These are phyloP conservation scores for Ceratobasidium papillatum DNA, from an alignment of 1,284 basidiomycete genomes.

Conservation along the genomic window DNA sequence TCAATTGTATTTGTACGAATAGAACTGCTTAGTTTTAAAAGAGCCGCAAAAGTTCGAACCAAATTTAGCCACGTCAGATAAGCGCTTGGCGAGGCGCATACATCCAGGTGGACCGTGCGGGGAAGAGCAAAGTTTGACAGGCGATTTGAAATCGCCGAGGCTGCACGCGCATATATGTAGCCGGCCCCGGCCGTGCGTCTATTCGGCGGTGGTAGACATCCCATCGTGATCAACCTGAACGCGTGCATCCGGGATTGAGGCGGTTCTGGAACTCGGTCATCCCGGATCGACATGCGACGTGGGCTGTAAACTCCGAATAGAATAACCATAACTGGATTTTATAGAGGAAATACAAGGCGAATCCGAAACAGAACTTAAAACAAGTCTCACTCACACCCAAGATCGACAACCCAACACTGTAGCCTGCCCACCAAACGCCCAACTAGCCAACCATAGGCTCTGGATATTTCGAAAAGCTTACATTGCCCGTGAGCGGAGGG, in stretches of 20 bases:
- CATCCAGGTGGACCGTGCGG: constrained; percentile 25
- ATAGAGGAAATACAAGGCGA: background rate
- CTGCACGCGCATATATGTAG: background rate
- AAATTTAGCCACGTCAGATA: constrained; percentile 7
- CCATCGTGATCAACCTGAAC: background rate
- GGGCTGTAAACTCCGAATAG: background rate
- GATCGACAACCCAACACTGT: background rate
- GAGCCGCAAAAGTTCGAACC: background rate
- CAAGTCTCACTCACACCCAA: background rate
- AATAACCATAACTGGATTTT: background rate
- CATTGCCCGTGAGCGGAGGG: background rate
- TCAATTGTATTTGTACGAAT: constrained; percentile 37
- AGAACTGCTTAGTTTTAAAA: background rate
- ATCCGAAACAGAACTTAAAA: background rate
- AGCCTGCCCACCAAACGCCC: background rate
- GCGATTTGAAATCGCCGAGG: background rate
- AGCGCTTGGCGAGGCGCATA: constrained; percentile 24
- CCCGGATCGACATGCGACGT: background rate
- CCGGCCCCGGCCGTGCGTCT: background rate
- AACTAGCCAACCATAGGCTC: constrained; percentile 24
- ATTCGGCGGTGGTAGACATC: background rate
- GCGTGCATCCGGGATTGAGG: background rate
- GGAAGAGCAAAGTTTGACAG: background rate
- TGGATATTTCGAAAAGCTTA: constrained; percentile 23
- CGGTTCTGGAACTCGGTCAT: background rate